Evolutionary conservation across 1,139 yeast genomes (phyloP), one percentile per base, ranked within the genome.

Genomic region (Saccharomycopsis crataegensis): DNA sequence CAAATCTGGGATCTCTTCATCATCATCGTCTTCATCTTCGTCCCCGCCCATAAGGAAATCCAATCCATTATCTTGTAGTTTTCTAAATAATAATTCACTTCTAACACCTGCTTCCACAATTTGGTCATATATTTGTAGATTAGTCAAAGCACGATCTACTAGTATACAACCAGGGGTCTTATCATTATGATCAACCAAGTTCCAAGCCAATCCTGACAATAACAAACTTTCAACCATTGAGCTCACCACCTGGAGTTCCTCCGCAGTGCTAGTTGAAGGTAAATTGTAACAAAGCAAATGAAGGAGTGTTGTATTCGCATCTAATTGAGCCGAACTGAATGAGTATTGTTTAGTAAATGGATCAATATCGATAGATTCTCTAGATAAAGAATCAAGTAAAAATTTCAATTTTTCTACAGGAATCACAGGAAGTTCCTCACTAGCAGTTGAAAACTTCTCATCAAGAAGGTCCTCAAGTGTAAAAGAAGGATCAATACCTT

Each of bases 131-230:
- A 76, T 60, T 32, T 65, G 65, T 0, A 71, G 67, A 5, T 67
- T 65, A 52, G 71, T 67, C 54, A 82, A 68, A 2, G 76, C 77
- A 53, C 81, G 72, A 56, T 77, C 77, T 53, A 76, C 73, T 59
- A 79, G 72, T 49, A 84, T 74, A 67, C 93, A 88, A 2, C 94
- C 96, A 0, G 94, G 86, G 0, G 96, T 86, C 59, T 83, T 81
- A 60, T 78, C 74, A 59, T 83, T 79, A 55, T 72, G 75, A 64
- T 86, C 93, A 6, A 79, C 71, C 57, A 83, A 73, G 62, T 83
- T 83, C 97, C 97, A 91, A 8, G 95, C 96, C 0, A 96, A 96
- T 12, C 98, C 98, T 66, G 82, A 85, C 63, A 87, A 82, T 62
- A 91, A 82, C 55, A 91, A 68, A 12, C 72, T 74, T 41, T 80